Evolutionary conservation across 1,284 basidiomycete genomes (phyloP), one percentile per base, ranked within the genome.

Genomic region (Fistulina hepatica): DNA sequence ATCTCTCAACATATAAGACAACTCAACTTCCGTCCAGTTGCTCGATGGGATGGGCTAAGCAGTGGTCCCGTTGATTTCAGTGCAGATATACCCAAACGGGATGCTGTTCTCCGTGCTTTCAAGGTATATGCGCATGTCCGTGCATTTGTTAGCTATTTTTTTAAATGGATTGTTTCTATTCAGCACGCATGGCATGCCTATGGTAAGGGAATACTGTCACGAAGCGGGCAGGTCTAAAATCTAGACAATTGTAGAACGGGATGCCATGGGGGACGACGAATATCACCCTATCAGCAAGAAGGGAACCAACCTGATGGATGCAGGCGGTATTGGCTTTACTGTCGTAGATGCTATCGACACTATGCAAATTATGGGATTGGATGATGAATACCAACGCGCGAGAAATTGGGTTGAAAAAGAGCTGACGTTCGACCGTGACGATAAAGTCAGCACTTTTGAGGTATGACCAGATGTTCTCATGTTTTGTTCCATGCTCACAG

Each of bases 211-310:
- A 28, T 23, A 34, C 16, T 37, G 7, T 41, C 7, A 16, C 13
- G n/a, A 33, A 16, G 16, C 26, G 8, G 20, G 7, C 8, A 16
- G 19, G 36, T 40, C 11, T 17, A 32, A 12, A 12, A 4, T 32
- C n/a, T n/a, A n/a, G n/a, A n/a, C 63, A n/a, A n/a, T n/a, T n/a
- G n/a, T n/a, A 88, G 88, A 90, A 60, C 66, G 74, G 37, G 77
- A 93, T 56, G 90, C 89, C 1, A 90, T 86, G 76, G 90, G 91
- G 1, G 69, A 67, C 40, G 91, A 94, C 57, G 86, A 92, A 56
- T 91, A 88, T 48, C 85, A 92, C 51, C 89, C 91, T 1, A 69
- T 94, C 16, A 73, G 72, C 34, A 67, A 67, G 40, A 60, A 58
- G 12, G 91, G 90, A 2, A 69, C 71, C 2, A 89, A 93, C 55